Evolutionary conservation across 1,284 basidiomycete species (phyloP).

Genomic region (Phellopilus nigrolimitatus): DNA sequence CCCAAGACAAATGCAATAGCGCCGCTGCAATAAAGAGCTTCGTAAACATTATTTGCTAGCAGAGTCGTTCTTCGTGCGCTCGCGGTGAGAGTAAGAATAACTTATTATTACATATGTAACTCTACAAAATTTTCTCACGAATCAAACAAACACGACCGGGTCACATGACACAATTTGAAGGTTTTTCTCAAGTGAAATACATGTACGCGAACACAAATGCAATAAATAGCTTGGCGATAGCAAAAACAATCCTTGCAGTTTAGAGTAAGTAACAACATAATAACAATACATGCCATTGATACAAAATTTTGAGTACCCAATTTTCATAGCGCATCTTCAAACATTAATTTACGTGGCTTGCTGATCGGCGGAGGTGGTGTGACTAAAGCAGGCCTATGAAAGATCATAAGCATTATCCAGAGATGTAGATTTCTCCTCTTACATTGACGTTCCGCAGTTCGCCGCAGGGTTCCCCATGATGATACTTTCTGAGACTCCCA

Average conservation of each 20-base stretch:
- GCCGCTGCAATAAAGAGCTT: slow-evolving; percentile 22
- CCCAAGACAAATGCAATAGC: slow-evolving; percentile 42
- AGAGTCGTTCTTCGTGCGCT: too few species aligned
- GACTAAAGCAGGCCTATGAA: slow-evolving; percentile 49
- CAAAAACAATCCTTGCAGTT: too few species aligned
- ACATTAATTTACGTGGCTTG: slow-evolving; percentile 50
- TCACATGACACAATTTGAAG: too few species aligned
- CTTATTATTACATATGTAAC: too few species aligned
- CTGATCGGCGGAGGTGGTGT: slow-evolving; percentile 48
- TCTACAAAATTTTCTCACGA: too few species aligned
- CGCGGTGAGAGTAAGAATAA: too few species aligned
- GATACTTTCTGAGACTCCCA: slow-evolving; percentile 98
- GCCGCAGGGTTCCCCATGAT: slow-evolving; percentile 99
- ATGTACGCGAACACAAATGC: too few species aligned
- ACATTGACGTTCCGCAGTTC: slow-evolving; percentile 94
- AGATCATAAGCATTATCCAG: slow-evolving; percentile 9
- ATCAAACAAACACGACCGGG: too few species aligned
- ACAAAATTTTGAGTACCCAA: slow-evolving; percentile 22
- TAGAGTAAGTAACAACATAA: background rate
- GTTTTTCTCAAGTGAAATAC: too few species aligned
- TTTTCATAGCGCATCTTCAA: slow-evolving; percentile 46
- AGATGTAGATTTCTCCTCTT: slow-evolving; percentile 29
- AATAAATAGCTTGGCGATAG: too few species aligned
- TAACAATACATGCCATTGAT: slow-evolving; percentile 2
- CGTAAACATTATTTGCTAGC: background rate